phyloP scores from a whole-genome alignment of 2,329 filamentous ascomycete genomes.

The Verticillium klebahnii region DNA sequence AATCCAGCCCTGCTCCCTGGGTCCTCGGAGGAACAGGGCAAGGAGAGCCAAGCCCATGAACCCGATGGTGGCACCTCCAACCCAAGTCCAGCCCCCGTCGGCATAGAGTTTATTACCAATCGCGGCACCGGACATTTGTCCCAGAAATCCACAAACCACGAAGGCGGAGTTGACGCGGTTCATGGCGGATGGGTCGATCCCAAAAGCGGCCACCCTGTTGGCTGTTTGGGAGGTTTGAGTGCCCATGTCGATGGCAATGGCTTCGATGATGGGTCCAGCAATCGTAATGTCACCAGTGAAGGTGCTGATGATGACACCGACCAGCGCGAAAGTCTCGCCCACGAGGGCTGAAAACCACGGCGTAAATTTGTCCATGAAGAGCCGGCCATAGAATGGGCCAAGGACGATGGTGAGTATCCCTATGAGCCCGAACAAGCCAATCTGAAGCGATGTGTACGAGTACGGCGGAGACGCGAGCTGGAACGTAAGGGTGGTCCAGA shows the following conservation, averaged over 20 bases:
- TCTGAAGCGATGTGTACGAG: conserved; percentile 58
- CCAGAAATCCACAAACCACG: conserved; percentile 70
- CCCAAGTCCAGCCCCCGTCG: conserved; percentile 41
- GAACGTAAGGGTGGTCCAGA: conserved; percentile 68
- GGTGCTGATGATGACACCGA: conserved; percentile 62
- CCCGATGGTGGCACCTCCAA: not conserved
- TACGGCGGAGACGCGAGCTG: conserved; percentile 67
- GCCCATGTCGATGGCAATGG: conserved; percentile 64
- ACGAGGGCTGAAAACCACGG: conserved; percentile 63
- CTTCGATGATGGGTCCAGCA: conserved; percentile 68
- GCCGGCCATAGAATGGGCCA: conserved; percentile 65
- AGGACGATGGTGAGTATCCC: conserved; percentile 64
- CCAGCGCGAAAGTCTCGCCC: conserved; percentile 52
- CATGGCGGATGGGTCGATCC: conserved; percentile 62
- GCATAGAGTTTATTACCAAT: conserved; percentile 50
- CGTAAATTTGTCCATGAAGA: conserved; percentile 65
- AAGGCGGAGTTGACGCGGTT: conserved; percentile 78
- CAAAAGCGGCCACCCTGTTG: conserved; percentile 65
- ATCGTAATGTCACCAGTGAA: conserved; percentile 61
- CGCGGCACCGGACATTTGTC: conserved; percentile 66
- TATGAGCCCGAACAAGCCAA: conserved; percentile 74
- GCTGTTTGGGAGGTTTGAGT: conserved; percentile 69
- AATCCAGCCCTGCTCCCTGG: conserved; percentile 24
- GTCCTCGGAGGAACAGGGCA: conserved; percentile 23
- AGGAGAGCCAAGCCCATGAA: conserved; percentile 4